These are phyloP conservation scores for Coemansia sp. DNA, from an alignment of 192 early-diverging fungal species.

Conservation along the genomic window DNA sequence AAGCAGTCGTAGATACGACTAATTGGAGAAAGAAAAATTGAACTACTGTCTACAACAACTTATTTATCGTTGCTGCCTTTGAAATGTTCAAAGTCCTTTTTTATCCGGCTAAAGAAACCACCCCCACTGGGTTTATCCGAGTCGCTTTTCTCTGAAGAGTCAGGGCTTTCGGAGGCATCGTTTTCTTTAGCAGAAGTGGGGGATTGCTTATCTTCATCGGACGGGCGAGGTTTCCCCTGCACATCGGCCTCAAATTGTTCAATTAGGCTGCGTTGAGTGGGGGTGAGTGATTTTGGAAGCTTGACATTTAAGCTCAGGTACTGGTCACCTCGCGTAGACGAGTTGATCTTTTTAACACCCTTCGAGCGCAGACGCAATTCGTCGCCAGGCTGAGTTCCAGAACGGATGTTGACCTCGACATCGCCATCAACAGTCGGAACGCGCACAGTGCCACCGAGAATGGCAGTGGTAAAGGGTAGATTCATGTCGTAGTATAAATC, in stretches of 20 bases:
- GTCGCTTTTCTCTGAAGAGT: neutral
- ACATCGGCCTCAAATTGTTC: slow-evolving; percentile 60
- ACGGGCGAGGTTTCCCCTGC: slow-evolving; percentile 4
- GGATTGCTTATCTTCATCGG: neutral
- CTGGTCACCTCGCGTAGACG: slow-evolving; percentile 78
- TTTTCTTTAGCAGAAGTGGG: neutral
- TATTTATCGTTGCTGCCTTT: slow-evolving; percentile 47
- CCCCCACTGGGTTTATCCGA: slow-evolving; percentile 16
- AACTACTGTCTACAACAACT: neutral
- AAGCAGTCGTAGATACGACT: neutral
- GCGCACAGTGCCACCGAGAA: slow-evolving; percentile 81
- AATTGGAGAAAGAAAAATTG: neutral
- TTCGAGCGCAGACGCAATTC: slow-evolving; percentile 72
- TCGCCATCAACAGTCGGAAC: slow-evolving; percentile 96
- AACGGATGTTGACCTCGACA: slow-evolving; percentile 83
- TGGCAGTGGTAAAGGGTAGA: slow-evolving; percentile 83
- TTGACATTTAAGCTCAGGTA: slow-evolving; percentile 82
- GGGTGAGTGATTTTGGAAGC: slow-evolving; percentile 63
- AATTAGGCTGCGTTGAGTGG: slow-evolving; percentile 59
- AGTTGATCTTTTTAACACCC: slow-evolving; percentile 67
- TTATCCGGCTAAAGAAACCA: slow-evolving; percentile 57
- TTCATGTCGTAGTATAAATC: slow-evolving; percentile 73
- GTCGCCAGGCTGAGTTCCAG: slow-evolving; percentile 90
- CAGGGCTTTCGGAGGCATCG: neutral
- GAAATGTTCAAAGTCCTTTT: slow-evolving; percentile 59